phyloP scores from a whole-genome alignment of 225 moss, liverwort and hornwort species.

The Neckera pumila region DNA sequence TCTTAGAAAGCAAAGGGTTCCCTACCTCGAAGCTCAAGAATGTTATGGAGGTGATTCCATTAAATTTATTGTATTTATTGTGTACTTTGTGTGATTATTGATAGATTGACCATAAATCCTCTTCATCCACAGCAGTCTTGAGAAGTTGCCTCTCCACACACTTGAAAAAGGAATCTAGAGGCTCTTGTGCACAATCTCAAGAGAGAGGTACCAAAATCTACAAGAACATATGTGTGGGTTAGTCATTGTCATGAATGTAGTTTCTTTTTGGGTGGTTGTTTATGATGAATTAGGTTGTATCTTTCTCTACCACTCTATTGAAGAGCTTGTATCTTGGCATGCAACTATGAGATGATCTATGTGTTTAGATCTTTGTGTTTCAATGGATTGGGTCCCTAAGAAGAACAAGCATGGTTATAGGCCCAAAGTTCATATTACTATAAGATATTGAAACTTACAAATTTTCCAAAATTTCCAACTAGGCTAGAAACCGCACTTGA shows the following conservation, averaged over 20 bases:
- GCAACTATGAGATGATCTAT: not conserved
- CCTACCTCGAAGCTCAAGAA: not conserved
- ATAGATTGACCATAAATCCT: not conserved
- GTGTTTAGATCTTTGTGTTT: rapidly evolving
- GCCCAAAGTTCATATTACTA: too few relatives aligned
- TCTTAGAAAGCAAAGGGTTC: not conserved
- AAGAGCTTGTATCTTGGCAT: too few relatives aligned
- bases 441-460: too few relatives aligned
- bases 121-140: not conserved
- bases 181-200: not conserved
- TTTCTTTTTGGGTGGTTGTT: not conserved
- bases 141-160: not conserved
- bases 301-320: rapidly evolving
- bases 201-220: not conserved
- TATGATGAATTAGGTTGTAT: not conserved
- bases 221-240: not conserved
- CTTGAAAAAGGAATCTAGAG: not conserved
- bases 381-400: not conserved
- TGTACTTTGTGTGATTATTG: not conserved
- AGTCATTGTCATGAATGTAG: not conserved
- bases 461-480: too few relatives aligned
- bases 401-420: not conserved
- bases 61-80: not conserved
- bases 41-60: not conserved
- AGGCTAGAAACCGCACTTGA: too few relatives aligned